Base-by-base conservation (phyloP, 495 filamentous ascomycete species). In the Penicillium desertorum region DNA sequence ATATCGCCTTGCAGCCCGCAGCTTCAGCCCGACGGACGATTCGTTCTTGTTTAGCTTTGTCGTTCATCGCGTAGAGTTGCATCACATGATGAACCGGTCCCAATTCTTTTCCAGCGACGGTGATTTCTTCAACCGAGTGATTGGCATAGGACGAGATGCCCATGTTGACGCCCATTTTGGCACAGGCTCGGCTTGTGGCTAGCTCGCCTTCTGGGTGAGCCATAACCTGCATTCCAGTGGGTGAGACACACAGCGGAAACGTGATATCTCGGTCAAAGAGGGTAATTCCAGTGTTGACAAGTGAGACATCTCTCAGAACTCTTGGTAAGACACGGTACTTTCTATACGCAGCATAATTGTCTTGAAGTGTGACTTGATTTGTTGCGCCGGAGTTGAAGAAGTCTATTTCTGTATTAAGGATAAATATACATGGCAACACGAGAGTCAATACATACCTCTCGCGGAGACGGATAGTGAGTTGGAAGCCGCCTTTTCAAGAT, bases 11-110 rank as follows among this genome's bases (percentile, higher is more conserved):
- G 25, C 88, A 74, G 1, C 71, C 67, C 52, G 85, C 82, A 11
- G 59, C 62, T 36, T 69, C 68, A 3, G 71, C 67, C 23, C 70
- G 73, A 22, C 56, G 62, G 11, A 83, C 77, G 12, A 78, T 71
- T 1, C 69, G 66, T 54, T 83, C 85, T 30, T 85, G 80, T 58
- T 87, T 85, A 27, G 69, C 20, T 3, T 86, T 77, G 55, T 88
- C 76, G 42, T 80, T 83, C 73, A 91, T 85, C 22, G 90, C 83
- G 62, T 93, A 92, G 29, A 92, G 74, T 61, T 92, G 90, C 63
- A 90, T 84, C 71, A 88, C 58, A 43, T 72, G 65, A 9, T 64
- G 36, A 84, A 64, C 86, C 70, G 63, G 54, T 63, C 59, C 71
- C 52, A 47, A 43, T 14, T 63, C 56, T 5, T 75, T 71, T 12